Base-by-base conservation (phyloP, 495 filamentous ascomycete genomes). In the Massariosphaeria phaeospora region DNA sequence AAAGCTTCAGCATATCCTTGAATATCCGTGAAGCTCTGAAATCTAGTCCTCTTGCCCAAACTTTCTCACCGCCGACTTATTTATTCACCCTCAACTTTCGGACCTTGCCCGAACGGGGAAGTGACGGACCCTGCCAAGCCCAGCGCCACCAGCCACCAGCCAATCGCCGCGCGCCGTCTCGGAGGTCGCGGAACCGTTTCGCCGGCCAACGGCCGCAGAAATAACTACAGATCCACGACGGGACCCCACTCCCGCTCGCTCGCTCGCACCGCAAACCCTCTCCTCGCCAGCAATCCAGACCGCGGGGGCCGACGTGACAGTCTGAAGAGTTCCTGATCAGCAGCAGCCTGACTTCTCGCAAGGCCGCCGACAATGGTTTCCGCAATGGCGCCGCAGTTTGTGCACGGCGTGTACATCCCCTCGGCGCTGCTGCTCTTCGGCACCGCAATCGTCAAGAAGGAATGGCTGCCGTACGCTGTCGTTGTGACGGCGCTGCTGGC, bases 381-480 rank as follows among this genome's bases (percentile, higher is more conserved):
- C 44, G 29, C 38, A 11, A 34, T 63, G 7, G 75, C 79, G 43
- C 59, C 72, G 47, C 75, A 80, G 62, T 78, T 75, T 60, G 66
- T 93, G 63, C 81, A 85, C 66, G 84, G 84, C 60, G 79, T 91
- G 61, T 89, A 93, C 67, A 83, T 95, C 61, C 91, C 91, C 49
- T 84, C 85, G n/a, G 84, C 79, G 52, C 77, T 96, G 30, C 72
- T 96, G 31, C 72, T 96, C 44, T 70, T 88, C 20, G 89, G 86
- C 60, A 81, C 80, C 34, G 79, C 79, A 52, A 82, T 95, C 54
- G 72, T 88, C 42, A 93, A 94, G 76, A 73, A 68, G 39, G 84
- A 95, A 76, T 95, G 80, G 76, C 65, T 84, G 11, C 80, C 81
- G 23, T 85, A 83, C 66, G 91, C 90, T 11, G 76, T 84, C 25